phyloP scores from a whole-genome alignment of 768 basidiomycete genomes.

The Vararia minispora region DNA sequence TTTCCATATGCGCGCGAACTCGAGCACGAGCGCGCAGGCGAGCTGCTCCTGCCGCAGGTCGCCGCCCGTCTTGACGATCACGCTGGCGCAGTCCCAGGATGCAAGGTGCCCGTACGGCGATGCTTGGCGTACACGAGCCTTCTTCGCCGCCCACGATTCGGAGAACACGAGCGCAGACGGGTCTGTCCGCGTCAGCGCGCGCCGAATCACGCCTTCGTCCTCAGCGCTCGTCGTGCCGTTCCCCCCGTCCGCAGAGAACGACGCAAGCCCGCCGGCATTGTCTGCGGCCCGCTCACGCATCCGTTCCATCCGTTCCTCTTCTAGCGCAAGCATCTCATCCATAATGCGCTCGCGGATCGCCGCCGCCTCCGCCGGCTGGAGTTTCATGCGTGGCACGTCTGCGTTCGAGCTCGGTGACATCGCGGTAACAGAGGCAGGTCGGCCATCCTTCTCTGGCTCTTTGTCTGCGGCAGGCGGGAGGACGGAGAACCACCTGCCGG shows the following conservation, averaged over 20 bases:
- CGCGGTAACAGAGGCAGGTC: slow-evolving; percentile 7
- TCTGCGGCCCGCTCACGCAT: slow-evolving; percentile 50
- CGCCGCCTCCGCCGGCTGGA: slow-evolving; percentile 75
- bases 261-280: slow-evolving; percentile 11
- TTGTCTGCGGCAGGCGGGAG: no score
- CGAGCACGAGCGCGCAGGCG: slow-evolving; percentile 87
- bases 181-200: slow-evolving; percentile 89
- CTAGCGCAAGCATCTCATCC: slow-evolving; percentile 95
- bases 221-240: slow-evolving; percentile 57
- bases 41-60: slow-evolving; percentile 96
- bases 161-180: slow-evolving; percentile 94
- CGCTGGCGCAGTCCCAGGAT: slow-evolving; percentile 84
- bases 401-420: slow-evolving; percentile 20
- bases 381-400: slow-evolving; percentile 42
- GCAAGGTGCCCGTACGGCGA: slow-evolving; percentile 97
- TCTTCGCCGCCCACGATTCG: slow-evolving; percentile 92
- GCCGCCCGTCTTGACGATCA: slow-evolving; percentile 97
- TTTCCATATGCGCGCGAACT: slow-evolving; percentile 90
- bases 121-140: slow-evolving; percentile 83
- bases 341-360: slow-evolving; percentile 93
- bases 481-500: slow-evolving; percentile 17
- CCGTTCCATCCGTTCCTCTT: slow-evolving; percentile 92
- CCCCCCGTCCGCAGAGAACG: slow-evolving; percentile 29
- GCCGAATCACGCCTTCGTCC: slow-evolving; percentile 88
- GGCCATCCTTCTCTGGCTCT: no score